Base-by-base conservation (phyloP, 31 red algal species). In the Porphyra umbilicalis region DNA sequence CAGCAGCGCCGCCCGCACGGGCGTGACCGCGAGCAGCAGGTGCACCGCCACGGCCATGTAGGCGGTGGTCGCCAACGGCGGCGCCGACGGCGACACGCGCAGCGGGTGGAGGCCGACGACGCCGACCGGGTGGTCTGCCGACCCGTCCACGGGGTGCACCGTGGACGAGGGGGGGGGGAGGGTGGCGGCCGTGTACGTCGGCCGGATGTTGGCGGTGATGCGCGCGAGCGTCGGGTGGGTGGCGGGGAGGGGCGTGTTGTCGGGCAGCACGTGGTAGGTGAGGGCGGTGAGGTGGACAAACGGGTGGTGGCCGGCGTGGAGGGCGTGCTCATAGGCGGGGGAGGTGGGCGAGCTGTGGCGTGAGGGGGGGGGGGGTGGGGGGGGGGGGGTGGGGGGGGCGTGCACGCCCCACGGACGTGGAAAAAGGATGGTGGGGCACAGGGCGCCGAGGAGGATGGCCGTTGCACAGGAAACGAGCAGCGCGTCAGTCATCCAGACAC, bases 241-340 rank as follows among this genome's bases (percentile, higher is more conserved):
- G 25, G 57, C 92, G 2, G 81, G 75, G 33, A 97, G 86, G 34
- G 42, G 79, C 81, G 86, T 85, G 68, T 85, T 88, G 80, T 97
- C 95, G 9, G 95, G 95, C 11, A 97, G 85, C 79, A 78, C 89
- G 79, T 94, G 88, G 32, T 83, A 83, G 32, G 75, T 67, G 57
- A 80, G 79, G 5, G 91, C 80, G 33, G 80, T 75, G 29, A 88
- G 79, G 81, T 91, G 81, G 34, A 94, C 84, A 85, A 94, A 97
- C 36, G 92, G 81, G 90, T 97, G 95, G 78, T 97, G 95, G 34
- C 35, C 57, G n/a, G 42, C 82, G 33, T 85, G 79, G 5, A 97
- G 44, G 11, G 95, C 80, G 81, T 97, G 95, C 75, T 67, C 80
- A 85, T 91, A 94, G 32, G 92, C 95, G 34, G 81, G 95, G 29